These are phyloP conservation scores for Fusarium citri DNA, from an alignment of 2,329 filamentous ascomycete genomes.

Conservation along the genomic window DNA sequence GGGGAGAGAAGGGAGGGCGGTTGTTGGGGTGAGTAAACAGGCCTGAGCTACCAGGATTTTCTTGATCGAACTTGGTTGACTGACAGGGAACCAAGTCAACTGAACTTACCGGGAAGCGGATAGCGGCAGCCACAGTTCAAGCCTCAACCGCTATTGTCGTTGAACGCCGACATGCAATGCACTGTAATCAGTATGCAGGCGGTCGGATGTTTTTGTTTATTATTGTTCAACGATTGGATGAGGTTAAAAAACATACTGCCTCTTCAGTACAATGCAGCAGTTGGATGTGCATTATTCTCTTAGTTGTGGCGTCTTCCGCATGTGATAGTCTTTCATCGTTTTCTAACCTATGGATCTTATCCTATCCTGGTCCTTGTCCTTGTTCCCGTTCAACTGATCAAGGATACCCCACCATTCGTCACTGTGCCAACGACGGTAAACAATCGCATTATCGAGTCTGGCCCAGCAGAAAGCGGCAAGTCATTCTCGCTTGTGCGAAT, in stretches of 20 bases:
- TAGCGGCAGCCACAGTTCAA: slow-evolving; percentile 29
- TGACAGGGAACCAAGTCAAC: neutral
- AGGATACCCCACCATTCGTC: slow-evolving; percentile 29
- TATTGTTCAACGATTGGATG: neutral
- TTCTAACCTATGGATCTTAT: neutral
- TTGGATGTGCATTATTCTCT: neutral
- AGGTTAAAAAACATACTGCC: slow-evolving; percentile 3
- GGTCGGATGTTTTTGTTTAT: slow-evolving; percentile 4
- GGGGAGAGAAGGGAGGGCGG: neutral
- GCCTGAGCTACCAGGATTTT: neutral
- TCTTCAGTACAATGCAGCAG: slow-evolving; percentile 3
- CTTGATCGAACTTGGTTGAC: slow-evolving; percentile 5
- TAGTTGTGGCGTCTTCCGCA: slow-evolving; percentile 21
- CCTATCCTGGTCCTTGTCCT: slow-evolving; percentile 12
- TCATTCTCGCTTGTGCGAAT: slow-evolving; percentile 24
- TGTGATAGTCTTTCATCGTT: slow-evolving; percentile 21
- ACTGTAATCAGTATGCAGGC: neutral
- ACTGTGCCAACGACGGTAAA: slow-evolving; percentile 30
- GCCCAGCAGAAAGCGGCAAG: slow-evolving; percentile 33
- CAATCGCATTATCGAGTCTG: slow-evolving; percentile 13
- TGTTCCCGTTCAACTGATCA: slow-evolving; percentile 19
- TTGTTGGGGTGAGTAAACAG: slow-evolving; percentile 30
- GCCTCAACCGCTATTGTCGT: slow-evolving; percentile 28
- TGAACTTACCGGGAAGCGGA: slow-evolving; percentile 20
- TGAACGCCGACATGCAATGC: slow-evolving; percentile 4